A percentile compares a stretch with the other conserved stretches of the same genome.
Evolutionary conservation across 2,329 filamentous ascomycete species (phyloP).

Genomic region (Huntiella bhutanensis): DNA sequence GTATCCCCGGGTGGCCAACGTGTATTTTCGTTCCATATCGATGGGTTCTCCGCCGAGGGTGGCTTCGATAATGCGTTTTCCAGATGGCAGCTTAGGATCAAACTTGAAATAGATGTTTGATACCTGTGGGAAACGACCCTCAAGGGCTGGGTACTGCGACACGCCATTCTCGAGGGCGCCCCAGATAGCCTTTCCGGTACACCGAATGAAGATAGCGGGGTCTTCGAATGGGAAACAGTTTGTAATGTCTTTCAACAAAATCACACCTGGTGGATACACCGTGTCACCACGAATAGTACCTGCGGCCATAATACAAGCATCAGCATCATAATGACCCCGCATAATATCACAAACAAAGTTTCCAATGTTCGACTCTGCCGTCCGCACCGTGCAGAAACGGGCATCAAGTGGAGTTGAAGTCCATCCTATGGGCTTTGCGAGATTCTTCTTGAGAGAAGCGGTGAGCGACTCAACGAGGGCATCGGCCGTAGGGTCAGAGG

Average conservation of each 20-base stretch:
- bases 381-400: constrained; percentile 65
- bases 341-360: constrained; percentile 90
- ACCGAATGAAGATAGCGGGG: constrained; percentile 58
- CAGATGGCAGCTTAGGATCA: constrained; percentile 40
- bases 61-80: constrained; percentile 43
- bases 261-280: constrained; percentile 63
- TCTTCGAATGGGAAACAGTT: constrained; percentile 89
- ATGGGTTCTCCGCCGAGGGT: constrained; percentile 42
- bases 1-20: constrained; percentile 64
- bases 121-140: constrained; percentile 66
- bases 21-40: constrained; percentile 45
- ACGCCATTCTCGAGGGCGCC: constrained; percentile 76
- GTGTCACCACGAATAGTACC: constrained; percentile 80
- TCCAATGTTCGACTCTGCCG: constrained; percentile 62
- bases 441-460: constrained; percentile 51
- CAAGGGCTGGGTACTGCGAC: constrained; percentile 60
- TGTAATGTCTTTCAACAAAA: constrained; percentile 64
- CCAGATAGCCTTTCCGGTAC: constrained; percentile 52
- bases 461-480: constrained; percentile 35
- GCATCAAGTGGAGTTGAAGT: constrained; percentile 68
- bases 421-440: constrained; percentile 70
- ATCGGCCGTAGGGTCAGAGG: constrained; percentile 16
- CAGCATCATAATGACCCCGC: constrained; percentile 61
- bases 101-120: constrained; percentile 64
- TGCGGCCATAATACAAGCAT: constrained; percentile 68